Evolutionary conservation across 2,329 filamentous ascomycete genomes (phyloP).

Genomic region (Alternaria burnsii): DNA sequence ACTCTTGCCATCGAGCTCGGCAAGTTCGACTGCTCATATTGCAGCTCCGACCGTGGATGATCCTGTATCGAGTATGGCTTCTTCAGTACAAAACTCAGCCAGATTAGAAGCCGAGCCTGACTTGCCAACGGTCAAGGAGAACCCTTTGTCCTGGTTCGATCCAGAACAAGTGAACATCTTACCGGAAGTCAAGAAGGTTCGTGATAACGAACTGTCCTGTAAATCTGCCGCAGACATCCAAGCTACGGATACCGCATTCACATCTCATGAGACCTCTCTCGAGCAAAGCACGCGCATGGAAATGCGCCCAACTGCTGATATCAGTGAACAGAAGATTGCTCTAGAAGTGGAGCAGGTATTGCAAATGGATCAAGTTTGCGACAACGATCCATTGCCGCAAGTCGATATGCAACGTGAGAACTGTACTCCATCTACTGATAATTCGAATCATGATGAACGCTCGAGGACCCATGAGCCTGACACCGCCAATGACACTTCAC

Average conservation of each 20-base stretch:
- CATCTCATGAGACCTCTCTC: not conserved
- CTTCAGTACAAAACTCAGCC: not conserved
- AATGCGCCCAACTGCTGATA: not conserved
- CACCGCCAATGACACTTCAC: not conserved
- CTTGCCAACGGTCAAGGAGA: not conserved
- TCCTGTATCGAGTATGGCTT: not conserved
- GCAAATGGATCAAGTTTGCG: not conserved
- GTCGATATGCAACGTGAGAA: not conserved
- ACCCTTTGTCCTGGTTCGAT: constrained; percentile 10
- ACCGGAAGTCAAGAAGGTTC: constrained; percentile 11
- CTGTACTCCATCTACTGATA: not conserved
- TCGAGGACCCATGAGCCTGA: not conserved
- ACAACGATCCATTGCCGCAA: not conserved
- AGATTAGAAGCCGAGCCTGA: not conserved
- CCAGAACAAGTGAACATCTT: not conserved
- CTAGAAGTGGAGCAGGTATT: not conserved
- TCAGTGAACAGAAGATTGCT: not conserved
- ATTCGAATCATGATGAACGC: not conserved
- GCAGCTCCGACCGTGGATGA: not conserved
- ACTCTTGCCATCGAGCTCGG: not conserved
- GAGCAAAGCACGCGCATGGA: not conserved
- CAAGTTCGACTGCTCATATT: not conserved
- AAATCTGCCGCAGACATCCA: not conserved
- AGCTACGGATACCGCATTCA: not conserved
- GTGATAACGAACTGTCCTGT: not conserved